Conservation (phyloP, 106 monocot species). For the Dioscorea dumetorum region DNA sequence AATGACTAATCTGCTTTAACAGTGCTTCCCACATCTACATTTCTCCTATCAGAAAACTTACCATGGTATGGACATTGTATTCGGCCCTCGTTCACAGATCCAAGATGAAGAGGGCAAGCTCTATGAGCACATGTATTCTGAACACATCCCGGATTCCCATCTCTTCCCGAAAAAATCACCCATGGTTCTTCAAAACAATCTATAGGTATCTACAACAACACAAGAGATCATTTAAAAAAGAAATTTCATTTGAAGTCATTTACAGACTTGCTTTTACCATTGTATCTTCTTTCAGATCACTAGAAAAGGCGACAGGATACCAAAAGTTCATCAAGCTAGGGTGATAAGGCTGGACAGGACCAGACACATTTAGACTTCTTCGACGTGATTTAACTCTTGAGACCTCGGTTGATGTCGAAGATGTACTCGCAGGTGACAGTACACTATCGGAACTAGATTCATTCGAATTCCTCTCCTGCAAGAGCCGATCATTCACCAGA, state of each 20-base stretch:
- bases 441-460: constrained; percentile 33
- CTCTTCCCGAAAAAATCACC: constrained; percentile 87
- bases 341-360: constrained; percentile 68
- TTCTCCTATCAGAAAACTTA: constrained; percentile 18
- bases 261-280: constrained; percentile 37
- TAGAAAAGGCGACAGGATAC: constrained; percentile 83
- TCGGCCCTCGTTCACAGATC: constrained; percentile 77
- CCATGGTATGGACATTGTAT: constrained; percentile 96
- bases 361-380: constrained; percentile 65
- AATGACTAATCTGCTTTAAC: neutral
- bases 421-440: constrained; percentile 37
- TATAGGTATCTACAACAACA: constrained; percentile 52
- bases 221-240: no score
- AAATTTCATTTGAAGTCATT: neutral
- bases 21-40: neutral
- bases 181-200: constrained; percentile 96
- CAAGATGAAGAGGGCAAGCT: constrained; percentile 93
- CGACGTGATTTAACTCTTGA: constrained; percentile 19
- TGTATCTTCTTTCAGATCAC: constrained; percentile 63
- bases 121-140: constrained; percentile 95
- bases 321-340: constrained; percentile 76
- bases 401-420: constrained; percentile 22
- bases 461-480: constrained; percentile 46
- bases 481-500: constrained; percentile 60
- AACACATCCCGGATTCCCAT: constrained; percentile 84